Percentiles rank a stretch among this genome's conserved stretches.
These are phyloP conservation scores for Kokia cookei DNA, from an alignment of 441 rosid genomes.

Conservation along the genomic window DNA sequence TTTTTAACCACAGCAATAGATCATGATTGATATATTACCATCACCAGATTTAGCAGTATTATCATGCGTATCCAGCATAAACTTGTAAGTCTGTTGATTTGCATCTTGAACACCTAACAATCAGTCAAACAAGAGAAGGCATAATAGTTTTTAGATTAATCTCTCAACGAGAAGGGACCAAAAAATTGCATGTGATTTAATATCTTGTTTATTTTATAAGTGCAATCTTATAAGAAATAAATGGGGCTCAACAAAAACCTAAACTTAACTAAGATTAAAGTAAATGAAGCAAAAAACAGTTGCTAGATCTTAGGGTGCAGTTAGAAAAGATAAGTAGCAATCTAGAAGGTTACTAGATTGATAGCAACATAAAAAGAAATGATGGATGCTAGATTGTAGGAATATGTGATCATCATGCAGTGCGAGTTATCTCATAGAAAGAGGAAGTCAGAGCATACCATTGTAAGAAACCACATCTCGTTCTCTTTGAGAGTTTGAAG, in stretches of 20 bases:
- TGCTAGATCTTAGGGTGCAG: neutral
- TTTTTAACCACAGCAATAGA: neutral
- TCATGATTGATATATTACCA: conserved; percentile 19
- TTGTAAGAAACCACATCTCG: conserved; percentile 46
- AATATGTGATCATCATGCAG: conserved; percentile 9
- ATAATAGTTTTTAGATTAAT: neutral
- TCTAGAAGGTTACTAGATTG: neutral
- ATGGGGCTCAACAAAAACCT: neutral
- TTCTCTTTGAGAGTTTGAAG: conserved; percentile 61
- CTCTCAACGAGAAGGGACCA: neutral
- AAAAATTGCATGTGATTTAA: neutral
- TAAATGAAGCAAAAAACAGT: neutral
- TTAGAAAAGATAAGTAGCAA: neutral
- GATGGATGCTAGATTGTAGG: neutral
- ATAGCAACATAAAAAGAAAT: neutral
- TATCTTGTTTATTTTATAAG: neutral
- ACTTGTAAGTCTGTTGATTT: conserved; percentile 31
- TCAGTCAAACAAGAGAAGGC: conserved; percentile 1
- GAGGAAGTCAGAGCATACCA: conserved; percentile 33
- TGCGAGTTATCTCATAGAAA: neutral
- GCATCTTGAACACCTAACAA: conserved; percentile 39
- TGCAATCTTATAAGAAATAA: neutral
- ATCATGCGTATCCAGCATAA: conserved; percentile 26
- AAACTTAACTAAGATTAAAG: neutral
- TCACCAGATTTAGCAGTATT: conserved; percentile 25